Conservation (phyloP, 2,329 filamentous ascomycete genomes). For the Colletotrichum endophyticum region DNA sequence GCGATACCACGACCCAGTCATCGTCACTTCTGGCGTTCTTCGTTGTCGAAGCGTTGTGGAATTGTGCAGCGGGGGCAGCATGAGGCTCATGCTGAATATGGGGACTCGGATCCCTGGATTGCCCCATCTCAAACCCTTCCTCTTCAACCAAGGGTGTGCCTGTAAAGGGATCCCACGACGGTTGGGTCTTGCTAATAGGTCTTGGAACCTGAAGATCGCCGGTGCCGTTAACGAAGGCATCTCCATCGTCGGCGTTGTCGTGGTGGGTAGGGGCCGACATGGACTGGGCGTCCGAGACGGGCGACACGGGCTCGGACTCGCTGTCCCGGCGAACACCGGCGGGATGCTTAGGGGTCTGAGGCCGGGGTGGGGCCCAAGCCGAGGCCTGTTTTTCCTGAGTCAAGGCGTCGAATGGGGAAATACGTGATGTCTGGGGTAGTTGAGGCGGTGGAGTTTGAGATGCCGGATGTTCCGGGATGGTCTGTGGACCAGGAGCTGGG, state of each 20-base stretch:
- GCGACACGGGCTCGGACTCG: constrained; percentile 34
- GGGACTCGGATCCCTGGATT: constrained; percentile 20
- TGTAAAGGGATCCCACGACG: constrained; percentile 37
- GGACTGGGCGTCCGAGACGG: constrained; percentile 33
- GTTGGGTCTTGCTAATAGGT: constrained; percentile 38
- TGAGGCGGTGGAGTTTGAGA: constrained; percentile 15
- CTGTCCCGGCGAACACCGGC: constrained; percentile 24
- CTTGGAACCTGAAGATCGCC: constrained; percentile 25
- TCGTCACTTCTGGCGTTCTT: constrained; percentile 23
- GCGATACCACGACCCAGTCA: constrained; percentile 37
- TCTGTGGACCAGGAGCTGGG: background rate
- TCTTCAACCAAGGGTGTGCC: constrained; percentile 42
- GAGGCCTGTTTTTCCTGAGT: constrained; percentile 19
- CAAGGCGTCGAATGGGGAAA: constrained; percentile 24
- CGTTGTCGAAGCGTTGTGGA: background rate
- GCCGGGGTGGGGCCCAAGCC: constrained; percentile 20
- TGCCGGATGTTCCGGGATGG: constrained; percentile 16
- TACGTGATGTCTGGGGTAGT: constrained; percentile 24
- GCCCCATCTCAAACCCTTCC: constrained; percentile 32
- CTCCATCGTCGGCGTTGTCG: constrained; percentile 1
- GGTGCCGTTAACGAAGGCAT: constrained; percentile 8
- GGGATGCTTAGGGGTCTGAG: constrained; percentile 19
- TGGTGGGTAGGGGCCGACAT: constrained; percentile 9
- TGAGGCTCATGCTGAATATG: background rate
- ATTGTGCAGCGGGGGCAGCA: background rate